Conservation (phyloP, 768 basidiomycete species). For the Pisolithus microcarpus region DNA sequence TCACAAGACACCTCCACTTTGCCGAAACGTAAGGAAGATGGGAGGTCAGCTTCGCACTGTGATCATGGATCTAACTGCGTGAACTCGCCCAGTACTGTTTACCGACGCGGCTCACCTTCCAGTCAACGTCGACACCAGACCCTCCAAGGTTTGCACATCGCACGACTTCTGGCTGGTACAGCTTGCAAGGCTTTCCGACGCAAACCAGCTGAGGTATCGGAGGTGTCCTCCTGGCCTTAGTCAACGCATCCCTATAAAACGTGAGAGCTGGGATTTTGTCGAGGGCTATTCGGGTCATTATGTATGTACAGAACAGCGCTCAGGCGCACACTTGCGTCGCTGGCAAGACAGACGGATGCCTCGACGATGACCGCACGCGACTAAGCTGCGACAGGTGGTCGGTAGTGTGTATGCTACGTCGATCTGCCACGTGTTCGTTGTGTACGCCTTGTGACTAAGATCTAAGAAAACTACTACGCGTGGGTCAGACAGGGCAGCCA, state of each 20-base stretch:
- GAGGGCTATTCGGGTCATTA: conserved; percentile 67
- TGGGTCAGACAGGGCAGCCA: conserved; percentile 45
- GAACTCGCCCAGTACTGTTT: not conserved
- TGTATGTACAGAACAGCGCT: not conserved
- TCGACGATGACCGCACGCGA: not conserved
- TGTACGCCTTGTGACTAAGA: not conserved
- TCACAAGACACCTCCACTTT: conserved; percentile 84
- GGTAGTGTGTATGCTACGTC: not conserved
- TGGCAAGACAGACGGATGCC: not conserved
- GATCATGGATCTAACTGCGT: not conserved
- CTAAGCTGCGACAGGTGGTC: not conserved
- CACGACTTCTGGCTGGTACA: conserved; percentile 78
- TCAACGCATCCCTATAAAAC: conserved; percentile 65
- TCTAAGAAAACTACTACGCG: too few relatives aligned
- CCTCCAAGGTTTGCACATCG: conserved; percentile 80
- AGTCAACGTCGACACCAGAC: conserved; percentile 73
- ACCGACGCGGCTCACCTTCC: conserved; percentile 56
- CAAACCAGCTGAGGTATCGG: conserved; percentile 78
- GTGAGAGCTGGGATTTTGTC: conserved; percentile 68
- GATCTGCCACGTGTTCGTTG: conserved; percentile 2
- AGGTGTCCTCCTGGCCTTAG: conserved; percentile 54
- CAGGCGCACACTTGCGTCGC: not conserved
- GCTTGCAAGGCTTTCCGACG: conserved; percentile 66
- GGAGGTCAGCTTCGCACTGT: conserved; percentile 87
- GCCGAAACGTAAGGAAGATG: conserved; percentile 75